Percentiles rank a stretch among this genome's conserved stretches.
These are phyloP conservation scores for Canna indica DNA, from an alignment of 176 grass and related monocot genomes.

Conservation along the genomic window DNA sequence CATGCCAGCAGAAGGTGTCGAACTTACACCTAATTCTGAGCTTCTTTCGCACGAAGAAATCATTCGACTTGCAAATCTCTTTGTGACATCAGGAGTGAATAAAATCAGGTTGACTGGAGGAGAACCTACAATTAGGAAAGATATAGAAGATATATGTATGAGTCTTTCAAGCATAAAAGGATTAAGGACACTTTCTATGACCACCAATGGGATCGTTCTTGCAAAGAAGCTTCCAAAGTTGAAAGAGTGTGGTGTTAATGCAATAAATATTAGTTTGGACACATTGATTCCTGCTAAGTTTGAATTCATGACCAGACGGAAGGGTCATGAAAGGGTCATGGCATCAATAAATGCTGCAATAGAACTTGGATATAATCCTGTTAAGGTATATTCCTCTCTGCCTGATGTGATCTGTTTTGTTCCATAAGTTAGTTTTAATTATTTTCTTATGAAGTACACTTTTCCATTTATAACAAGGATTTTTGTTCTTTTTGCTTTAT, in stretches of 20 bases:
- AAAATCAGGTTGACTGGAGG: conserved; percentile 87
- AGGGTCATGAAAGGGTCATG: conserved; percentile 67
- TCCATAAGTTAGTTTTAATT: background rate
- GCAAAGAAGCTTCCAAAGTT: conserved; percentile 74
- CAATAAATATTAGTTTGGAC: conserved; percentile 93
- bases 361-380: conserved; percentile 65
- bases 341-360: conserved; percentile 71
- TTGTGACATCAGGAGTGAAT: conserved; percentile 68
- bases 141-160: conserved; percentile 79
- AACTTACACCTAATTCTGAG: conserved; percentile 54
- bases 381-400: conserved; percentile 44
- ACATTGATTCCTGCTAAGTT: conserved; percentile 89
- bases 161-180: conserved; percentile 72
- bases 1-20: conserved; percentile 80
- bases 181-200: conserved; percentile 83
- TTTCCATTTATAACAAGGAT: background rate
- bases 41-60: conserved; percentile 65
- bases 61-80: conserved; percentile 54
- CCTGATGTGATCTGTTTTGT: background rate
- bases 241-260: conserved; percentile 75
- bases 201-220: conserved; percentile 75
- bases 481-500: background rate
- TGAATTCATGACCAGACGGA: conserved; percentile 93
- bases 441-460: background rate
- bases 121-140: conserved; percentile 82